A percentile compares a stretch with the other conserved stretches of the same genome.
Evolutionary conservation across 1,284 basidiomycete genomes (phyloP).

Genomic region (Mycosarcoma maydis): DNA sequence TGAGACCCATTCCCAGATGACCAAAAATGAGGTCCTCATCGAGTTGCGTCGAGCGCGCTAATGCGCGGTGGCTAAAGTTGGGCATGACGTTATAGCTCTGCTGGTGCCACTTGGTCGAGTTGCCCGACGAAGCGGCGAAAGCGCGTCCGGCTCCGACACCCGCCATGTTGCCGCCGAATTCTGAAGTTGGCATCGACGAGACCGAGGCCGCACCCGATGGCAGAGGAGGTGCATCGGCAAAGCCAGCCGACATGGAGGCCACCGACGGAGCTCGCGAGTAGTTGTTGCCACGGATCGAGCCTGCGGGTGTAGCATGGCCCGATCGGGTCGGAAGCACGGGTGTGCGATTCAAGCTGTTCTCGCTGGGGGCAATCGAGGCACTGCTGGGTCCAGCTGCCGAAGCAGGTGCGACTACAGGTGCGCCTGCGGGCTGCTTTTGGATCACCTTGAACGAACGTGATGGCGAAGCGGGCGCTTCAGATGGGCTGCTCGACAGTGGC

Average conservation of each 20-base stretch:
- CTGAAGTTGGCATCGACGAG: conserved; percentile 25
- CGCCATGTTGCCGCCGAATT: conserved; percentile 49
- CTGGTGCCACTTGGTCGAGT: conserved; percentile 55
- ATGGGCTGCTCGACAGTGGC: conserved; percentile 11
- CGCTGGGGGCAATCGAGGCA: conserved; percentile 30
- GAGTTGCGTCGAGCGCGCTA: conserved; percentile 44
- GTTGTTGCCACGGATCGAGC: conserved; percentile 41
- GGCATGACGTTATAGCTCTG: conserved; percentile 49
- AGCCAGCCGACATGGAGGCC: conserved; percentile 43
- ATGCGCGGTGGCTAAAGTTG: conserved; percentile 34
- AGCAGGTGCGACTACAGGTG: conserved; percentile 2
- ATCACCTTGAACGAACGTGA: conserved; percentile 48
- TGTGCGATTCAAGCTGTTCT: conserved; percentile 27
- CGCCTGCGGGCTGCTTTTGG: conserved; percentile 27
- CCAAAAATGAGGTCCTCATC: conserved; percentile 52
- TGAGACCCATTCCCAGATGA: conserved; percentile 43
- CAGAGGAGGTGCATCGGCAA: conserved; percentile 36
- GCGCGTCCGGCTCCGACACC: conserved; percentile 43
- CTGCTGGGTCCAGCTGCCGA: conserved; percentile 30
- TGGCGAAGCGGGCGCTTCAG: conserved; percentile 23
- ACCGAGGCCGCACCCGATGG: conserved; percentile 36
- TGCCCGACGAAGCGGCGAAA: conserved; percentile 31
- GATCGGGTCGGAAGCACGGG: conserved; percentile 22
- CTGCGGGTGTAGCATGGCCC: conserved; percentile 34
- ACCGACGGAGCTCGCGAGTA: conserved; percentile 44